Evolutionary conservation across 306 rosid genomes (phyloP).

Genomic region (Sophora flavescens): DNA sequence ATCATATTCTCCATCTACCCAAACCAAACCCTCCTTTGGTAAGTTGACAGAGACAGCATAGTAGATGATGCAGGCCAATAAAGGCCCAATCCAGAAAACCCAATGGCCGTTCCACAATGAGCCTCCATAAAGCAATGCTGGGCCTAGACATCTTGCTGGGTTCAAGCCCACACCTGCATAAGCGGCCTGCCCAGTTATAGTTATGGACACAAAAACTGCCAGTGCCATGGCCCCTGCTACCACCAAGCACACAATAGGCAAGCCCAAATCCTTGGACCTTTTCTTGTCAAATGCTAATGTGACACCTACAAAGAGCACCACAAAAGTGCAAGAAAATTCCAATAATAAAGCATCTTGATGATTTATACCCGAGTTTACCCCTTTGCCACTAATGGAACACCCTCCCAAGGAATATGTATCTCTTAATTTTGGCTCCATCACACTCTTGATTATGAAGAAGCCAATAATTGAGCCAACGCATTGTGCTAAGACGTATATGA

Average conservation of each 20-base stretch:
- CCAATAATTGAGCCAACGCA: constrained; percentile 71
- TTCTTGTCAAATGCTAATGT: constrained; percentile 72
- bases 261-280: constrained; percentile 62
- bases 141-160: constrained; percentile 81
- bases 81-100: constrained; percentile 85
- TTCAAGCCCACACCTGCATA: constrained; percentile 78
- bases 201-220: constrained; percentile 69
- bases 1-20: constrained; percentile 51
- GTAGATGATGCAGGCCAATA: constrained; percentile 65
- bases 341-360: constrained; percentile 55
- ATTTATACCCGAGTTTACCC: constrained; percentile 33
- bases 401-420: constrained; percentile 69
- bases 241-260: constrained; percentile 62
- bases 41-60: constrained; percentile 57
- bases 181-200: constrained; percentile 59
- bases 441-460: constrained; percentile 57
- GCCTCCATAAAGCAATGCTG: constrained; percentile 66
- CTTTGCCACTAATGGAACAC: constrained; percentile 56
- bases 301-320: constrained; percentile 74
- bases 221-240: constrained; percentile 67
- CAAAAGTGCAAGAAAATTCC: constrained; percentile 72
- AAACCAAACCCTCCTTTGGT: constrained; percentile 50
- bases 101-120: constrained; percentile 80
- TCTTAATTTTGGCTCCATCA: constrained; percentile 51
- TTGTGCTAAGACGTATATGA: constrained; percentile 60